phyloP scores from a whole-genome alignment of 306 rosid genomes.

The Amphicarpaea edgeworthii region DNA sequence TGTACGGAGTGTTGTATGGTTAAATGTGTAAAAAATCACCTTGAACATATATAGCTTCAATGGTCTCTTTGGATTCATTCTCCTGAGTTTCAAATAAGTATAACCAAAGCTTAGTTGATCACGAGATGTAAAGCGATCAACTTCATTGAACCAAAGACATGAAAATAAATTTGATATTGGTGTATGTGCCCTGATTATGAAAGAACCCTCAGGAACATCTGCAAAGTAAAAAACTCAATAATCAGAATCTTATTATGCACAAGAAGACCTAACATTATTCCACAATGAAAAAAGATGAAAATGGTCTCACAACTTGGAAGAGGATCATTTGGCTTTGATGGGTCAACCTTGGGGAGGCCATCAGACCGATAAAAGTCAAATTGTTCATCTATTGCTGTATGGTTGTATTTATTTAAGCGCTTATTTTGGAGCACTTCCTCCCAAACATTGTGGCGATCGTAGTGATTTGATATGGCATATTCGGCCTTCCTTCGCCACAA shows the following conservation, averaged over 20 bases:
- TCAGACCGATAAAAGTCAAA: slow-evolving; percentile 77
- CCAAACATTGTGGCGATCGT: slow-evolving; percentile 93
- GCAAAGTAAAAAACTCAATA: slow-evolving; percentile 45
- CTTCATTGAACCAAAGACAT: slow-evolving; percentile 98
- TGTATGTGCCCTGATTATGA: slow-evolving; percentile 91
- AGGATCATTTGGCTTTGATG: slow-evolving; percentile 62
- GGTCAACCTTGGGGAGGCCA: slow-evolving; percentile 83
- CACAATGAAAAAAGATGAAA: slow-evolving; percentile 44
- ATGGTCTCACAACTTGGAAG: slow-evolving; percentile 87
- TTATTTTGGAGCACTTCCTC: slow-evolving; percentile 96
- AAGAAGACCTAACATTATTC: slow-evolving; percentile 32
- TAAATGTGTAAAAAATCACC: slow-evolving; percentile 52
- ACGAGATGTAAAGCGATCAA: slow-evolving; percentile 92
- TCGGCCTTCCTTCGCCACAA: slow-evolving; percentile 88
- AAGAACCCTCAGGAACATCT: slow-evolving; percentile 99
- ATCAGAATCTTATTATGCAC: slow-evolving; percentile 26
- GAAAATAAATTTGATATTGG: slow-evolving; percentile 93
- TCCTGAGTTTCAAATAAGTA: slow-evolving; percentile 83
- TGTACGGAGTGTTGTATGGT: neutral
- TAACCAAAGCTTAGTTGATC: slow-evolving; percentile 96
- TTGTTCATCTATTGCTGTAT: slow-evolving; percentile 82
- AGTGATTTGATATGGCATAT: slow-evolving; percentile 94
- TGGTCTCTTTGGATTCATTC: slow-evolving; percentile 77
- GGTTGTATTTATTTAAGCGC: slow-evolving; percentile 87
- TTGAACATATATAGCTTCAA: slow-evolving; percentile 83